These are phyloP conservation scores for Penicillium paradoxum DNA, from an alignment of 495 filamentous ascomycete species.

Conservation along the genomic window DNA sequence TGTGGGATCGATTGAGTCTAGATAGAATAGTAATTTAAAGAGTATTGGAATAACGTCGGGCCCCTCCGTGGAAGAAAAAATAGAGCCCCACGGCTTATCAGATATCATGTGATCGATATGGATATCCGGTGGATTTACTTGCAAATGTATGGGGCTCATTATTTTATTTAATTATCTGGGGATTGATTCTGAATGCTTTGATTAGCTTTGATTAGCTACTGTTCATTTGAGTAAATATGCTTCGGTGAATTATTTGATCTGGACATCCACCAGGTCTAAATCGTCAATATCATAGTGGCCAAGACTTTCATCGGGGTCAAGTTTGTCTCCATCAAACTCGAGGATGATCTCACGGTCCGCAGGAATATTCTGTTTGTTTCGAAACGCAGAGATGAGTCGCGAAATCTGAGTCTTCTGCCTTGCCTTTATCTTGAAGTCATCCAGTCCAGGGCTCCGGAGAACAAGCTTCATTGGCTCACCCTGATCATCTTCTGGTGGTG, in stretches of 20 bases:
- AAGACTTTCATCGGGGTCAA: conserved; percentile 58
- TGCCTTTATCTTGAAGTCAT: conserved; percentile 55
- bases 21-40: background rate
- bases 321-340: conserved; percentile 73
- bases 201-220: conserved; percentile 1
- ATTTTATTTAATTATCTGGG: background rate
- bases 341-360: conserved; percentile 54
- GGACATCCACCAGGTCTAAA: conserved; percentile 72
- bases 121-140: background rate
- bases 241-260: conserved; percentile 42
- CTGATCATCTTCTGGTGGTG: conserved; percentile 16
- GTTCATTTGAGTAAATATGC: background rate
- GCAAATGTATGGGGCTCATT: background rate
- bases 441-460: conserved; percentile 51
- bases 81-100: conserved; percentile 9
- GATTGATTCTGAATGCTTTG: background rate
- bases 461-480: conserved; percentile 47
- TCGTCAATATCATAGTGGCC: conserved; percentile 72
- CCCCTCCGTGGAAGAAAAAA: conserved; percentile 11
- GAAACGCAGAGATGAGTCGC: conserved; percentile 51
- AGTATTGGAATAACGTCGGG: background rate
- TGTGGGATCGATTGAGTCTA: background rate
- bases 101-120: conserved; percentile 17
- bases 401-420: conserved; percentile 52
- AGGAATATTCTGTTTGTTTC: conserved; percentile 38